A percentile compares a stretch with the other conserved stretches of the same genome.
These are phyloP conservation scores for Neurospora sp. DNA, from an alignment of 495 filamentous ascomycete genomes.

Conservation along the genomic window DNA sequence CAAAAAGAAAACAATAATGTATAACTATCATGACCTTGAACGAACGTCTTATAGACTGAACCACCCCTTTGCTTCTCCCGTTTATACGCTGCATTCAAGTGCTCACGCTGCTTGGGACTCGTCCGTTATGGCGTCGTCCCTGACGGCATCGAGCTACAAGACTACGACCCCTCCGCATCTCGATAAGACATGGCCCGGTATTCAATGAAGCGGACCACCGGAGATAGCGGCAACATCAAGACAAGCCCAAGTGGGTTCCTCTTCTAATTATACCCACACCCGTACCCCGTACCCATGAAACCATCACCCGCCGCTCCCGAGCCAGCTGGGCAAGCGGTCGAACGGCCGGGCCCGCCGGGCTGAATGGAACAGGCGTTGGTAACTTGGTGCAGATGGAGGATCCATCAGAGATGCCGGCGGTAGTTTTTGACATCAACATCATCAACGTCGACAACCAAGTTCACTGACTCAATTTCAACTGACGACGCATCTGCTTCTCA, in stretches of 20 bases:
- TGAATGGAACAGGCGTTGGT: not conserved
- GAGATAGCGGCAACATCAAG: not conserved
- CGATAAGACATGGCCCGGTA: too few species aligned
- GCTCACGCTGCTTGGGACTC: not conserved
- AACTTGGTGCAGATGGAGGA: not conserved
- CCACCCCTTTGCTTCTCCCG: too few species aligned
- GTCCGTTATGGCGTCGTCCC: not conserved
- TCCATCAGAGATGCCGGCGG: not conserved
- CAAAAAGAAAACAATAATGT: not conserved
- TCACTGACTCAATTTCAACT: too few species aligned
- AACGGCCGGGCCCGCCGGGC: not conserved
- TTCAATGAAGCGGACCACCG: not conserved
- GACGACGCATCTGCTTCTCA: too few species aligned
- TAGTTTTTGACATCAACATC: too few species aligned
- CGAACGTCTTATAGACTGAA: too few species aligned
- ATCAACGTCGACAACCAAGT: too few species aligned
- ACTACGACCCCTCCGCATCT: too few species aligned
- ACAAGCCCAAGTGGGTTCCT: not conserved
- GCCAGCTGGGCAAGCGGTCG: too few species aligned
- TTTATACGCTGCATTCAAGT: too few species aligned
- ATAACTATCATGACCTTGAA: not conserved
- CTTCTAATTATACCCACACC: not conserved
- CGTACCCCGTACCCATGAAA: not conserved
- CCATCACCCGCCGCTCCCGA: not conserved
- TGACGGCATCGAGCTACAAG: not conserved